Percentiles rank a stretch among this genome's conserved stretches.
Conservation (phyloP, 2,329 filamentous ascomycete genomes). For the Aspergillus pseudoglaucus region DNA sequence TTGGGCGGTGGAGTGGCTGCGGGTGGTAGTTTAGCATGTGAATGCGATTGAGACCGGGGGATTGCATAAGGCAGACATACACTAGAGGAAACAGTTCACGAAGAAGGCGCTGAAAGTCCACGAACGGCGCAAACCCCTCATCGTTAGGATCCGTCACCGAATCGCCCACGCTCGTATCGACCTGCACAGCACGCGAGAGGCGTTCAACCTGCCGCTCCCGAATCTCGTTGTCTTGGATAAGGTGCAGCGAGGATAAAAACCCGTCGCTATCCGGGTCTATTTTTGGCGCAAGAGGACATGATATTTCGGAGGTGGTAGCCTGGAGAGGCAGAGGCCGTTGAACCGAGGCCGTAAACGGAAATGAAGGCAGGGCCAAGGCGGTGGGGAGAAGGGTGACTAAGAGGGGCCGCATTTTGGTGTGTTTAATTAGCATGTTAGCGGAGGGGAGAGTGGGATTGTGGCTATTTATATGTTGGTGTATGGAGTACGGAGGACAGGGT, state of each 20-base stretch:
- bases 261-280: constrained; percentile 1
- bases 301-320: constrained; percentile 21
- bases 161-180: constrained; percentile 42
- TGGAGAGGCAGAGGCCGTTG: constrained; percentile 24
- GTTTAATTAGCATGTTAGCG: too few species aligned
- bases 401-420: too few species aligned
- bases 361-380: constrained; percentile 4
- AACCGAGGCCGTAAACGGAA: background rate
- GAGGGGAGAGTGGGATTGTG: too few species aligned
- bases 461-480: too few species aligned
- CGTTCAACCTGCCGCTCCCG: constrained; percentile 40
- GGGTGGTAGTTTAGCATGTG: constrained; percentile 10
- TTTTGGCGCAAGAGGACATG: too few species aligned
- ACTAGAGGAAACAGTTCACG: constrained; percentile 47
- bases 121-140: constrained; percentile 53
- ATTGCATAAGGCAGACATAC: constrained; percentile 18
- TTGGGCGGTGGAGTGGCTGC: constrained; percentile 32
- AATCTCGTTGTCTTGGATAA: constrained; percentile 23
- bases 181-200: constrained; percentile 51
- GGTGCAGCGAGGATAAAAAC: constrained; percentile 20
- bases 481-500: too few species aligned
- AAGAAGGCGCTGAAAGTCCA: constrained; percentile 48
- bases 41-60: background rate
- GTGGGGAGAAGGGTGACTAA: too few species aligned
- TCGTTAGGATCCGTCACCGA: constrained; percentile 46